Conservation (phyloP, 805 yeast species). For the Kluyveromyces starmeri region DNA sequence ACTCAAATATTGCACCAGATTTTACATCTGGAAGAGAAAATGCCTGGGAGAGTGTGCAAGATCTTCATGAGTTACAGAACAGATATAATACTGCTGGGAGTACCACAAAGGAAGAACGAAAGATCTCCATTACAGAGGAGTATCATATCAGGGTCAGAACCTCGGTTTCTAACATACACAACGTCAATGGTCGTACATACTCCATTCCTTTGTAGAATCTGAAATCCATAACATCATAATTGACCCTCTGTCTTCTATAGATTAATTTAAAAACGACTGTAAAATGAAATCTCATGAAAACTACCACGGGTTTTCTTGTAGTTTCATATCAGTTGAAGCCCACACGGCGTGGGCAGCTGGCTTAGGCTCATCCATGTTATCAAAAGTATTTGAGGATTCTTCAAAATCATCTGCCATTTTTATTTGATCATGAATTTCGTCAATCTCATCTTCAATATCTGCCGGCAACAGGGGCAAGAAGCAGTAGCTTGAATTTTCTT, state of each 20-base stretch:
- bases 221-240: no score
- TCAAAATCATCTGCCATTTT: conserved; percentile 42
- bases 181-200: conserved; percentile 30
- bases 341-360: conserved; percentile 30
- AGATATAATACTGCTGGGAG: conserved; percentile 6
- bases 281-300: conserved; percentile 1
- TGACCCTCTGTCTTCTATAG: no score
- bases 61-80: conserved; percentile 19
- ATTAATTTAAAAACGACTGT: not conserved
- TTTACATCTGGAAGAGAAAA: conserved; percentile 13
- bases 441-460: conserved; percentile 61
- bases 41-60: conserved; percentile 27
- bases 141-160: conserved; percentile 37
- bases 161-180: conserved; percentile 34
- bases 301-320: conserved; percentile 62
- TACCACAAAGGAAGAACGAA: conserved; percentile 8
- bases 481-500: conserved; percentile 43
- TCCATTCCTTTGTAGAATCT: conserved; percentile 16
- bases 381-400: conserved; percentile 40
- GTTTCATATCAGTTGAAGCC: conserved; percentile 38
- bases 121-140: conserved; percentile 18
- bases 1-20: conserved; percentile 8
- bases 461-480: conserved; percentile 69
- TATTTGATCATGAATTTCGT: conserved; percentile 47
- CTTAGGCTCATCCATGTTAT: conserved; percentile 33